A percentile compares a stretch with the other conserved stretches of the same genome.
Conservation (phyloP, 2,329 filamentous ascomycete genomes). For the Zymoseptoria brevis region DNA sequence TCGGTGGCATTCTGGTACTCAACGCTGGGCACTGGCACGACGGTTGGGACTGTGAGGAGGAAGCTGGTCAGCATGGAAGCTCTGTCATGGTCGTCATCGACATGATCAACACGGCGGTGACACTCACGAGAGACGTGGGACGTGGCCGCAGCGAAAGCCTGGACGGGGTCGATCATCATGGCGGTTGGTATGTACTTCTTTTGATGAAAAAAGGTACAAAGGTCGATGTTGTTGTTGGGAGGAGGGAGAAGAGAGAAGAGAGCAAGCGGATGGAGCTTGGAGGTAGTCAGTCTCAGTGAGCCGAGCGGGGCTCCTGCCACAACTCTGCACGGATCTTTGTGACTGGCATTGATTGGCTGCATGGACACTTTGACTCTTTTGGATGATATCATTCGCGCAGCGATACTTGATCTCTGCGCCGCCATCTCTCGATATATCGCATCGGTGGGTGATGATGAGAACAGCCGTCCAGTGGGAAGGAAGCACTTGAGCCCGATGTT, state of each 20-base stretch:
- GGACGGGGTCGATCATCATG: conserved; percentile 40
- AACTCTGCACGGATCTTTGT: not conserved
- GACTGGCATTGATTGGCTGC: not conserved
- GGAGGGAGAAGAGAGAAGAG: conserved; percentile 2
- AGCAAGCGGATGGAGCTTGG: conserved; percentile 5
- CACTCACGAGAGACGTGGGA: conserved; percentile 13
- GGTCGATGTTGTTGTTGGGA: conserved; percentile 1
- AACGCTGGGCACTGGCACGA: conserved; percentile 36
- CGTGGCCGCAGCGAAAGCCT: conserved; percentile 32
- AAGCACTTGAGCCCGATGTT: not conserved
- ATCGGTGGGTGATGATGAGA: not conserved
- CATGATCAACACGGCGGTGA: not conserved
- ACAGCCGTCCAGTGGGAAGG: not conserved
- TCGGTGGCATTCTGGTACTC: conserved; percentile 36
- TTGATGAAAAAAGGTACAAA: conserved; percentile 1
- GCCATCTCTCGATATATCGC: not conserved
- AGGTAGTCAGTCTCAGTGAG: conserved; percentile 1
- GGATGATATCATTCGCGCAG: not conserved
- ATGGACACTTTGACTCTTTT: not conserved
- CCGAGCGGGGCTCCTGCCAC: not conserved
- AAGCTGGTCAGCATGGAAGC: conserved; percentile 12
- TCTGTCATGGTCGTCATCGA: not conserved
- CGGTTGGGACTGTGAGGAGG: conserved; percentile 34
- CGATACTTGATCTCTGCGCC: not conserved
- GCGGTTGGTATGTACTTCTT: not conserved